Conservation (phyloP, 805 yeast species). For the Sugiyamaella lignohabitans region DNA sequence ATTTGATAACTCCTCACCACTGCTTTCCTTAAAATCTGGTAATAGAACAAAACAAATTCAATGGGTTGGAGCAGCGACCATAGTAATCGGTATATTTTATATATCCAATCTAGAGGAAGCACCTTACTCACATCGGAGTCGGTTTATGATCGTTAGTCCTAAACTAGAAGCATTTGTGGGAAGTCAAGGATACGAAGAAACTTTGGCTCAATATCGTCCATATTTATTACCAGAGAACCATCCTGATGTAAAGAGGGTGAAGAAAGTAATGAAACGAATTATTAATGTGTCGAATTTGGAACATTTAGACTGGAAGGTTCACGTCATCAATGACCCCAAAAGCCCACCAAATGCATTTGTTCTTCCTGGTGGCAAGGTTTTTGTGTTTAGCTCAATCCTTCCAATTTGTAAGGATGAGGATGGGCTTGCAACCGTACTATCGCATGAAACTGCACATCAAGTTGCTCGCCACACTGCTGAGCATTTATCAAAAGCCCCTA, state of each 20-base stretch:
- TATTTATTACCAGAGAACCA: constrained; percentile 55
- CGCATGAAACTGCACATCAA: constrained; percentile 94
- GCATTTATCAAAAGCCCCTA: constrained; percentile 68
- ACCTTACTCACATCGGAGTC: constrained; percentile 65
- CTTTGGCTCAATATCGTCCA: constrained; percentile 47
- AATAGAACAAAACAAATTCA: background rate
- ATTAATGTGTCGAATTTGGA: constrained; percentile 35
- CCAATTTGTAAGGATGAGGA: constrained; percentile 76
- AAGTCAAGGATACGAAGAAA: constrained; percentile 53
- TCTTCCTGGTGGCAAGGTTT: constrained; percentile 92
- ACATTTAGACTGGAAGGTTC: constrained; percentile 62
- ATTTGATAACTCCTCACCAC: background rate
- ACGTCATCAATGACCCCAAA: constrained; percentile 62
- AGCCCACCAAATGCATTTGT: constrained; percentile 96
- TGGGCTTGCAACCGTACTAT: constrained; percentile 89
- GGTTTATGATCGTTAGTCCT: constrained; percentile 67
- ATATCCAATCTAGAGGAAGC: constrained; percentile 64
- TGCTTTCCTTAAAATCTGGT: background rate
- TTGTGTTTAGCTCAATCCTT: constrained; percentile 73
- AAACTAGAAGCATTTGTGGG: constrained; percentile 61
- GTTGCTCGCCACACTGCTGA: constrained; percentile 89
- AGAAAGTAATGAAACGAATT: constrained; percentile 56
- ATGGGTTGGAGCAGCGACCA: constrained; percentile 19
- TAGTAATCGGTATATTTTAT: constrained; percentile 30
- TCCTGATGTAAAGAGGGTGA: constrained; percentile 53